Evolutionary conservation across 2,329 filamentous ascomycete genomes (phyloP).

Genomic region (Colletotrichum costaricense): DNA sequence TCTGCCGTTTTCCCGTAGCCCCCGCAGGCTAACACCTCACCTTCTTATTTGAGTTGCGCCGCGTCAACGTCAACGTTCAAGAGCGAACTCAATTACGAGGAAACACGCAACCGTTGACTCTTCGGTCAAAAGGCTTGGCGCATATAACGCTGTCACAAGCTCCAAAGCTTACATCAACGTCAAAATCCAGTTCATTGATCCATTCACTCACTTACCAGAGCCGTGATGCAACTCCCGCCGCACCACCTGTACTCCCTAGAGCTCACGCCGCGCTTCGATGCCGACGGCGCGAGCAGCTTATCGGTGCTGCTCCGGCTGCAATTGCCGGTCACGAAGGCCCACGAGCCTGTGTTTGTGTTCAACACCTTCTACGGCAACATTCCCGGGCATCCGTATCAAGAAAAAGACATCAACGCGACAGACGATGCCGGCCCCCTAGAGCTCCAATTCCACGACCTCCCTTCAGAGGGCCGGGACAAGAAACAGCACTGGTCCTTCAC

Average conservation of each 20-base stretch:
- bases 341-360: slow-evolving; percentile 2
- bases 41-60: slow-evolving; percentile 5
- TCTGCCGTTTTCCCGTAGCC: not conserved
- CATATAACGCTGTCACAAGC: not conserved
- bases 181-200: not conserved
- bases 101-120: not conserved
- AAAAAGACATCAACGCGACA: slow-evolving; percentile 5
- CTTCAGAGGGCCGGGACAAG: slow-evolving; percentile 23
- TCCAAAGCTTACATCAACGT: not conserved
- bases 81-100: not conserved
- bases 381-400: not conserved
- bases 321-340: not conserved
- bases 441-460: slow-evolving; percentile 25
- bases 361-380: slow-evolving; percentile 4
- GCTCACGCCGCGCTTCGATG: slow-evolving; percentile 13
- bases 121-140: not conserved
- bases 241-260: slow-evolving; percentile 11
- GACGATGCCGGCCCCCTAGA: slow-evolving; percentile 24
- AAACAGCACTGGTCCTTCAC: slow-evolving; percentile 34
- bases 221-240: slow-evolving; percentile 8
- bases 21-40: not conserved
- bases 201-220: not conserved
- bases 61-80: slow-evolving; percentile 1
- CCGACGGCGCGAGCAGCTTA: slow-evolving; percentile 8
- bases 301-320: slow-evolving; percentile 5